These are phyloP conservation scores for Suillus ampliporus DNA, from an alignment of 768 basidiomycete genomes.

Conservation along the genomic window DNA sequence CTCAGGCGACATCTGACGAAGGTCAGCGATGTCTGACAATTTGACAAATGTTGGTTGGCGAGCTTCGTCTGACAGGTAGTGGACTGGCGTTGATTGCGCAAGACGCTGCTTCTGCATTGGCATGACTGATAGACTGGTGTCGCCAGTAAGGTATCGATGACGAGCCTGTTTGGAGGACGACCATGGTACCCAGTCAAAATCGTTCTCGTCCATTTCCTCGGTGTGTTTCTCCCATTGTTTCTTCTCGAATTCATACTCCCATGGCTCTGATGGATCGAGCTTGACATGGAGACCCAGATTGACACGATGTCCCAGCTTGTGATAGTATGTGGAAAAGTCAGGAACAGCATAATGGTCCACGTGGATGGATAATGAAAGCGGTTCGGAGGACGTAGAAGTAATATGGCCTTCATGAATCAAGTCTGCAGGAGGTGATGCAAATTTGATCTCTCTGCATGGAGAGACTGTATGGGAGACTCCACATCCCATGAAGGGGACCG, in stretches of 20 bases:
- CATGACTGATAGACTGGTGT: not conserved
- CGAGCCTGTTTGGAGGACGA: not conserved
- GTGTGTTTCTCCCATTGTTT: not conserved
- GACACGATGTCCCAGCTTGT: not conserved
- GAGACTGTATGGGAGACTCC: not conserved
- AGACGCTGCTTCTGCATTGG: not conserved
- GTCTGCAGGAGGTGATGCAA: not conserved
- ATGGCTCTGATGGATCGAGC: not conserved
- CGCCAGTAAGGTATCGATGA: not conserved
- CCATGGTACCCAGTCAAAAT: constrained; percentile 13
- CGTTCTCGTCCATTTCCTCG: not conserved
- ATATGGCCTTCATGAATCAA: not conserved
- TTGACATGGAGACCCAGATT: not conserved
- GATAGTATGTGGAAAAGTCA: constrained; percentile 9
- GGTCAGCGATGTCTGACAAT: not conserved
- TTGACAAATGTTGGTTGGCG: constrained; percentile 11
- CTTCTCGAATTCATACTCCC: not conserved
- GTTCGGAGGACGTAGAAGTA: constrained; percentile 1
- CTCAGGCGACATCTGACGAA: constrained; percentile 2
- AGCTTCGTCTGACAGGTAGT: constrained; percentile 13
- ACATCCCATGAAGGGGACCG: not conserved
- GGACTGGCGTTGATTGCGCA: constrained; percentile 1
- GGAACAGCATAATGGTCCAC: not conserved
- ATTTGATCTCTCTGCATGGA: not conserved
- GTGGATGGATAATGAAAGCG: not conserved